Conservation (phyloP, 208 protist genomes). For the Herpetomonas muscarum region DNA sequence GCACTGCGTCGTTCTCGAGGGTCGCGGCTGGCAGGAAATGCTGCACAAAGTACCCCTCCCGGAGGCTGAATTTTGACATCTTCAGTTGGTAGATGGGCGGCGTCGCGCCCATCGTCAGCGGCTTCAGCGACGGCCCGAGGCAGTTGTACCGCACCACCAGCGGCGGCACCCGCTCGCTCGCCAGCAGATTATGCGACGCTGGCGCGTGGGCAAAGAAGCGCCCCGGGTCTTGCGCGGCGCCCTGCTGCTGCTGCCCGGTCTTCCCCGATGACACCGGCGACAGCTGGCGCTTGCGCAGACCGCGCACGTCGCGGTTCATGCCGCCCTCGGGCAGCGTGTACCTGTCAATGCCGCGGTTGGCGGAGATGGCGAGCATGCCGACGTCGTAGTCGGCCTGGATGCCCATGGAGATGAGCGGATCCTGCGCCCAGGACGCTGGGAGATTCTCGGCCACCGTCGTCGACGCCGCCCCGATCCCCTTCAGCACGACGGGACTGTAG, state of each 20-base stretch:
- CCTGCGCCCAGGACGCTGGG: not conserved
- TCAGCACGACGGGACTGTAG: slow-evolving; percentile 13
- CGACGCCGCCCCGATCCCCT: not conserved
- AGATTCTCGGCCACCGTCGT: not conserved
- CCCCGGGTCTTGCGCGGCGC: too few species aligned
- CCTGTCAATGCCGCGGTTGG: not conserved
- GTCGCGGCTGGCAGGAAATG: not conserved
- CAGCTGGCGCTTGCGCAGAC: too few species aligned
- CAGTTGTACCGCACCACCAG: not conserved
- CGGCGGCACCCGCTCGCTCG: not conserved
- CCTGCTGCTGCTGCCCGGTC: too few species aligned
- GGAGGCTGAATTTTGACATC: not conserved
- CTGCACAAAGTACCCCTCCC: not conserved
- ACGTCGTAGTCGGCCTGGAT: not conserved
- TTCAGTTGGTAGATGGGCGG: not conserved
- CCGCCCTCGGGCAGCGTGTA: not conserved
- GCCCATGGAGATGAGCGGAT: not conserved
- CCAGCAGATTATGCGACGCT: too few species aligned
- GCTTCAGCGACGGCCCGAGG: not conserved
- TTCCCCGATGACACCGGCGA: too few species aligned
- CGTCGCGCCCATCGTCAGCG: not conserved
- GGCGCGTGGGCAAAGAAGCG: too few species aligned
- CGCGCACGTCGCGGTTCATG: too few species aligned
- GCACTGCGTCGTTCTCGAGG: not conserved
- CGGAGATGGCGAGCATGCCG: not conserved